Percentiles rank a stretch among this genome's conserved stretches.
Conservation (phyloP, 768 basidiomycete species). For the Sporobolomyces roseus region DNA sequence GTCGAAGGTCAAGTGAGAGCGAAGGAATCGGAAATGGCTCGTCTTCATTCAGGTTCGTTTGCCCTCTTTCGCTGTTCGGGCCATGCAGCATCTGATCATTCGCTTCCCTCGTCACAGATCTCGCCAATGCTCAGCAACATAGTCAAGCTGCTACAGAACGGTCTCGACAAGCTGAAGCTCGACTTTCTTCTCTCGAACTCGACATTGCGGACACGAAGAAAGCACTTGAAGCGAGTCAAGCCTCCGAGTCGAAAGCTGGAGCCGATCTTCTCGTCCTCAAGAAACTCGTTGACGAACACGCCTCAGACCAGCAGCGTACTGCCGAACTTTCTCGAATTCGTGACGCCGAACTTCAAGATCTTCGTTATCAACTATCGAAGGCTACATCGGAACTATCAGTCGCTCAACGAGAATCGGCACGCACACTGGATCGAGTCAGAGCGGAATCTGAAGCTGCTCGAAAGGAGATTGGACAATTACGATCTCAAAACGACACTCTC, state of each 20-base stretch:
- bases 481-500: slow-evolving; percentile 55
- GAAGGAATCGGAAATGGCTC: slow-evolving; percentile 68
- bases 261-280: slow-evolving; percentile 82
- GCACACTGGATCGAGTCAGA: slow-evolving; percentile 43
- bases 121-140: slow-evolving; percentile 13
- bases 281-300: slow-evolving; percentile 74
- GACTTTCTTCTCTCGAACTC: slow-evolving; percentile 56
- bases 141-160: slow-evolving; percentile 12
- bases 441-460: slow-evolving; percentile 61
- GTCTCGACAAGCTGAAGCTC: slow-evolving; percentile 56
- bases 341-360: slow-evolving; percentile 71
- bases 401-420: slow-evolving; percentile 54
- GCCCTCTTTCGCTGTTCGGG: not conserved
- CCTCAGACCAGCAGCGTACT: slow-evolving; percentile 76
- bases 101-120: not conserved
- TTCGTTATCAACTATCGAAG: slow-evolving; percentile 62
- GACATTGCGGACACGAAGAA: slow-evolving; percentile 55
- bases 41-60: slow-evolving; percentile 52
- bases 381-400: slow-evolving; percentile 67
- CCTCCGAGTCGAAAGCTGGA: slow-evolving; percentile 58
- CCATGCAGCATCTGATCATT: too few relatives aligned
- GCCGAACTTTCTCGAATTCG: slow-evolving; percentile 80
- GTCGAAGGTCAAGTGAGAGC: slow-evolving; percentile 69
- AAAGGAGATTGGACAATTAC: slow-evolving; percentile 48
- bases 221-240: slow-evolving; percentile 1